phyloP scores from a whole-genome alignment of 1,284 basidiomycete species.

The Golubevia pallescens region DNA sequence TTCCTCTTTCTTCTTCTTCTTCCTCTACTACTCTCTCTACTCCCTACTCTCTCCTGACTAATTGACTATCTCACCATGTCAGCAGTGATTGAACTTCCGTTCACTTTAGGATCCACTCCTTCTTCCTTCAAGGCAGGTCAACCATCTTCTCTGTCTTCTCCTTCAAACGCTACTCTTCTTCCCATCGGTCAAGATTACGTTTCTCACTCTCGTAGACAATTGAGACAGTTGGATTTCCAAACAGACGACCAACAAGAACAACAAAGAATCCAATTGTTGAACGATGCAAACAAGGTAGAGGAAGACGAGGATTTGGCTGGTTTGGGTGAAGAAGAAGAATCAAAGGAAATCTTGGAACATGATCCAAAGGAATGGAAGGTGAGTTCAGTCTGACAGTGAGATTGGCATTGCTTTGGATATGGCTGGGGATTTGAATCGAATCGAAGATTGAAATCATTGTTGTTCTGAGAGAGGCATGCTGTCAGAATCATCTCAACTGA shows the following conservation, averaged over 20 bases:
- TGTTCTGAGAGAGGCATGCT: no score
- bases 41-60: no score
- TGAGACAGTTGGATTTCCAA: slow-evolving; percentile 49
- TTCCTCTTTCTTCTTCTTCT: no score
- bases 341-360: slow-evolving; percentile 73
- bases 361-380: slow-evolving; percentile 99
- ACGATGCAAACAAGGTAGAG: slow-evolving; percentile 70
- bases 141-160: slow-evolving; percentile 36
- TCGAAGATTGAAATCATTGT: no score
- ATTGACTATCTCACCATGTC: slow-evolving; percentile 28
- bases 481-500: background rate
- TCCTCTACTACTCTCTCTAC: no score
- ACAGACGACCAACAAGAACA: slow-evolving; percentile 50
- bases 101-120: slow-evolving; percentile 47
- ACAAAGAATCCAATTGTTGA: slow-evolving; percentile 32
- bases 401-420: no score
- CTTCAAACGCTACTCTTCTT: slow-evolving; percentile 30
- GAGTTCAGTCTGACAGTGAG: slow-evolving; percentile 31
- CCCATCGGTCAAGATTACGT: slow-evolving; percentile 56
- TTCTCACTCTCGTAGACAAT: slow-evolving; percentile 46
- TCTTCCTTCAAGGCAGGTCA: slow-evolving; percentile 47
- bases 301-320: slow-evolving; percentile 81
- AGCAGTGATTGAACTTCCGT: slow-evolving; percentile 46
- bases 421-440: no score
- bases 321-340: slow-evolving; percentile 89